Conservation (phyloP, 495 filamentous ascomycete species). For the Amorphotheca resinae region DNA sequence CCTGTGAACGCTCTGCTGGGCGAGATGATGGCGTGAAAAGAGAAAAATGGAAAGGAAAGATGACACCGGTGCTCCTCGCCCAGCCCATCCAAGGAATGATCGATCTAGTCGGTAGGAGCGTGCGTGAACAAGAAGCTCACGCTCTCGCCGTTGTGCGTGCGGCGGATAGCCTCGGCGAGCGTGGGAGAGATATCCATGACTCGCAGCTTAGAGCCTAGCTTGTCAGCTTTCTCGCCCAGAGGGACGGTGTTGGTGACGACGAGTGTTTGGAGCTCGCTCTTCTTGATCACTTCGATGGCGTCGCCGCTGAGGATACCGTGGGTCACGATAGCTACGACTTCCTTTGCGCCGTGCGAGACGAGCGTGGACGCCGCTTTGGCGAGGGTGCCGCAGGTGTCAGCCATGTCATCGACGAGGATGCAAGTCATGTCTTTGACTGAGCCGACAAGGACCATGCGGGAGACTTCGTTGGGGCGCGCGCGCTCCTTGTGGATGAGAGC, state of each 20-base stretch:
- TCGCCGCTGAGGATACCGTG: slow-evolving; percentile 90
- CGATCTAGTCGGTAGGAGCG: slow-evolving; percentile 43
- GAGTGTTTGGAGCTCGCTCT: slow-evolving; percentile 60
- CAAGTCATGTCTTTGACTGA: slow-evolving; percentile 49
- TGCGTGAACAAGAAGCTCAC: slow-evolving; percentile 93
- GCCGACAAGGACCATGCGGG: slow-evolving; percentile 88
- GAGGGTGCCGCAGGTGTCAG: slow-evolving; percentile 91
- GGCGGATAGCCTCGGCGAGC: slow-evolving; percentile 53
- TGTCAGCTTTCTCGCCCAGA: slow-evolving; percentile 66
- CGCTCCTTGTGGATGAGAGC: slow-evolving; percentile 99
- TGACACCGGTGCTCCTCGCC: too few species aligned
- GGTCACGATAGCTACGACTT: slow-evolving; percentile 89
- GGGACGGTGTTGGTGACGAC: slow-evolving; percentile 98
- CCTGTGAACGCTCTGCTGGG: too few species aligned
- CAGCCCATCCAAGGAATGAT: too few species aligned
- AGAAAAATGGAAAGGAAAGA: too few species aligned
- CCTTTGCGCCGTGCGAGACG: slow-evolving; percentile 74
- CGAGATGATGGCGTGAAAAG: too few species aligned
- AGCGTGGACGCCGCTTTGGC: slow-evolving; percentile 87
- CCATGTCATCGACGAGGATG: slow-evolving; percentile 62
- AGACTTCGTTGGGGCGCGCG: slow-evolving; percentile 87
- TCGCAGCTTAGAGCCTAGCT: slow-evolving; percentile 57
- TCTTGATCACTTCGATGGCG: slow-evolving; percentile 82
- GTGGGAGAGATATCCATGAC: slow-evolving; percentile 94
- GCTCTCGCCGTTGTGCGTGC: slow-evolving; percentile 92